Percentiles rank a stretch among this genome's conserved stretches.
Conservation (phyloP, 192 early-diverging fungal species). For the Mortierella claussenii region DNA sequence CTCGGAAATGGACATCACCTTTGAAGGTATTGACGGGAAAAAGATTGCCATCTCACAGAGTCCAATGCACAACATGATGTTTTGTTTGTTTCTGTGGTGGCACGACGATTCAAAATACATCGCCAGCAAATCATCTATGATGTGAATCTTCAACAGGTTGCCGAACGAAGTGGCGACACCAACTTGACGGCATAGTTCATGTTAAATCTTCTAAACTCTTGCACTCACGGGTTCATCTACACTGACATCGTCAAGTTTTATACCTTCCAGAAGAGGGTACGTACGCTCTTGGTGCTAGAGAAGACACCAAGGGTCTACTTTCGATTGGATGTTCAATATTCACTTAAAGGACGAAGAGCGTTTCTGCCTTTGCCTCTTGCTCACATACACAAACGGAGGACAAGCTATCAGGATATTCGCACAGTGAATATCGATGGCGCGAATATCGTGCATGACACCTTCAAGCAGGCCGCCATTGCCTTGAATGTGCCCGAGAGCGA, state of each 20-base stretch:
- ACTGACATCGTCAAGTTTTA: conserved; percentile 9
- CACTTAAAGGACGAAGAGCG: conserved; percentile 11
- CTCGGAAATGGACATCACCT: too few species aligned
- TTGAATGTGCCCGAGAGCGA: conserved; percentile 26
- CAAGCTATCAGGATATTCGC: conserved; percentile 10
- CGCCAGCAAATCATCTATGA: conserved; percentile 19
- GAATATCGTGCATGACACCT: conserved; percentile 9
- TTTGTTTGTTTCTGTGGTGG: too few species aligned
- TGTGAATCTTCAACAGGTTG: background rate
- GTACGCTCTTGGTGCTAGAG: background rate
- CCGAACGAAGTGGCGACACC: conserved; percentile 10
- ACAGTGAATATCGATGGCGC: conserved; percentile 31
- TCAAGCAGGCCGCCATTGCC: conserved; percentile 10
- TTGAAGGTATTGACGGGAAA: too few species aligned
- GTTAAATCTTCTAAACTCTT: background rate
- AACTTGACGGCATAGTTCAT: conserved; percentile 24
- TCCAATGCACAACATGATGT: too few species aligned
- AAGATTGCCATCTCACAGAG: too few species aligned
- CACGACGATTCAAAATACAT: too few species aligned
- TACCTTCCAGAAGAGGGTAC: background rate
- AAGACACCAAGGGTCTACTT: background rate
- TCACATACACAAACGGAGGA: conserved; percentile 14
- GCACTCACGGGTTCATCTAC: conserved; percentile 10
- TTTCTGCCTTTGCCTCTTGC: conserved; percentile 16
- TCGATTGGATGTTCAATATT: conserved; percentile 10